Evolutionary conservation across 768 basidiomycete genomes (phyloP).

Genomic region (Steccherinum ochraceum): DNA sequence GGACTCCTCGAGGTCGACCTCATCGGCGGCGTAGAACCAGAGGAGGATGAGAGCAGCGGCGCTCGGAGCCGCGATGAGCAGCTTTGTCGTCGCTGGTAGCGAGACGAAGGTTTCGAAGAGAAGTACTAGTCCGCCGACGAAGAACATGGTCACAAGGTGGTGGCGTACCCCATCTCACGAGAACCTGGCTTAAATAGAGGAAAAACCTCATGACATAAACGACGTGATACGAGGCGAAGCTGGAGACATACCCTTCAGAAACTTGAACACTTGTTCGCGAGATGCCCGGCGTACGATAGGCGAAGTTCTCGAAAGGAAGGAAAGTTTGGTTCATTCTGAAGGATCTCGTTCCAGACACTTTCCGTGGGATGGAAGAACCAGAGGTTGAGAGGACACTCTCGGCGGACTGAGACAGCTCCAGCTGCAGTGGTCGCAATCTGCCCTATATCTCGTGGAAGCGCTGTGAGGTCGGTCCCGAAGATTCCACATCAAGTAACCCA

Average conservation of each 20-base stretch:
- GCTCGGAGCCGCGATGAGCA: slow-evolving; percentile 25
- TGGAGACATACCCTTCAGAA: background rate
- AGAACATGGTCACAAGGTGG: slow-evolving; percentile 27
- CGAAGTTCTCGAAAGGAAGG: slow-evolving; percentile 36
- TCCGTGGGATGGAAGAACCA: background rate
- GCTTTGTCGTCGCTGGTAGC: slow-evolving; percentile 26
- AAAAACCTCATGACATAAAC: slow-evolving; percentile 13
- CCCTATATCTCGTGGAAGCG: background rate
- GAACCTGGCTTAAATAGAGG: slow-evolving; percentile 7
- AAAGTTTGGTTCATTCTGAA: slow-evolving; percentile 25
- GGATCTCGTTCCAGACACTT: background rate
- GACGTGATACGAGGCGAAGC: background rate
- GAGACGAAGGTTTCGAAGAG: slow-evolving; percentile 31
- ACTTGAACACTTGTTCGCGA: too few relatives aligned
- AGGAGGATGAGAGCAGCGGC: slow-evolving; percentile 33
- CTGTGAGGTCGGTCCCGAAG: background rate
- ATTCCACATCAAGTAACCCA: background rate
- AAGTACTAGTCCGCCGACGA: slow-evolving; percentile 32
- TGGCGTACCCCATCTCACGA: background rate
- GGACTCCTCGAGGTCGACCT: slow-evolving; percentile 28
- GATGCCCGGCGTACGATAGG: slow-evolving; percentile 30
- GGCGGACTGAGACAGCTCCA: background rate
- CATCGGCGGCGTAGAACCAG: slow-evolving; percentile 17
- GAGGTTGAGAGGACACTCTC: background rate
- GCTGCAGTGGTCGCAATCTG: background rate